Base-by-base conservation (phyloP, 2,329 filamentous ascomycete species). In the Hymenoscyphus infarciens region DNA sequence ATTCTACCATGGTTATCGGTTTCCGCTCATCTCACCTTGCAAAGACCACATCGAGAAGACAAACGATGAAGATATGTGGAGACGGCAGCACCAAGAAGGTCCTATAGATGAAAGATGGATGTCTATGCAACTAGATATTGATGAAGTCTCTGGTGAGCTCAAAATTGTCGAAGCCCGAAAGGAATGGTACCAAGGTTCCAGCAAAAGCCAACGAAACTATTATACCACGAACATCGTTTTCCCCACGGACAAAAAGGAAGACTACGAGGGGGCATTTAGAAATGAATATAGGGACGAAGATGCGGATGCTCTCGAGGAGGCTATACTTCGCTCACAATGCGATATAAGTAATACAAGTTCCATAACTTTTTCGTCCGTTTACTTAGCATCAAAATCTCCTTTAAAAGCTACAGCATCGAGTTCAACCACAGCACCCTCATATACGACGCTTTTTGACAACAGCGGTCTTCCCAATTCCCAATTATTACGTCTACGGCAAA, bases 21-120 rank as follows among this genome's bases (percentile, higher is more conserved):
- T 91, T 63, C 83, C 82, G 0, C 77, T 91, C 11, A 69, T 78
- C 35, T 72, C 76, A 2, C 78, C 80, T n/a, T 74, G 75, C 31
- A 69, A 73, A 8, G 73, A 72, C 1, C 72, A 70, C 7, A 67
- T 79, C n/a, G 76, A 82, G 65, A 73, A 74, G 39, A 76, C 77
- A 64, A 75, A 77, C n/a, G 79, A 80, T 61, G 70, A 74, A 53
- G 75, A 77, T 22, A 80, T 87, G 54, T 91, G 87, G 82, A 80
- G 89, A 7, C 83, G 89, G 16, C 80, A 88, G 57, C 86, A 91
- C 67, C 77, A 77, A 31, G 89, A 92, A 72, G 89, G 89, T 0
- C 83, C 87, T 0, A 85, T 92, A 16, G 88, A 92, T 67, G 87
- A 92, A 68, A 82, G 87, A 2, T 93, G 89, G 89, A 88, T 84